phyloP scores from a whole-genome alignment of 2,329 filamentous ascomycete species.

The Beauveria medogensis region DNA sequence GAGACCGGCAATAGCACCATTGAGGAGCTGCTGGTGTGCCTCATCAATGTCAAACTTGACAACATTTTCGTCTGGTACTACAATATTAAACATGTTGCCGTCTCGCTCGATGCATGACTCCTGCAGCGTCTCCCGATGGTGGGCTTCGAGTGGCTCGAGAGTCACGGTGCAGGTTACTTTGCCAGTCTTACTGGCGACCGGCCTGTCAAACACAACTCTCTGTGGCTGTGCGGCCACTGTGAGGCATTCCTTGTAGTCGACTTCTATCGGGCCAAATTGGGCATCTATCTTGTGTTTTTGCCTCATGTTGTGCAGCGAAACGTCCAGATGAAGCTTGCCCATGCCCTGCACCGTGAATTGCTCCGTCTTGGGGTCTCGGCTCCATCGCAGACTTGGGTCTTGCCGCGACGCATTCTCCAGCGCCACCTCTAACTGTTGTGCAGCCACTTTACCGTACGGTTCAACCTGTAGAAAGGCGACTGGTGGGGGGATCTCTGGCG shows the following conservation, averaged over 20 bases:
- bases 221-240: constrained; percentile 48
- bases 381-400: constrained; percentile 85
- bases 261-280: constrained; percentile 83
- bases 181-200: constrained; percentile 70
- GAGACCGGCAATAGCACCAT: constrained; percentile 75
- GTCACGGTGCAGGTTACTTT: constrained; percentile 67
- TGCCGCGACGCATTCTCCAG: constrained; percentile 76
- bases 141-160: constrained; percentile 52
- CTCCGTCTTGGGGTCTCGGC: constrained; percentile 78
- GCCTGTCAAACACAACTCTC: constrained; percentile 63
- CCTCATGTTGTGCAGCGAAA: constrained; percentile 79
- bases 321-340: constrained; percentile 92
- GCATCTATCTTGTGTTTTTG: constrained; percentile 83
- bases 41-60: constrained; percentile 42
- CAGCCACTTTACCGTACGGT: constrained; percentile 65
- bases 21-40: constrained; percentile 56
- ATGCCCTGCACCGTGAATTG: constrained; percentile 92
- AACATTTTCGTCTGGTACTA: constrained; percentile 39
- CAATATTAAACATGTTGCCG: constrained; percentile 60
- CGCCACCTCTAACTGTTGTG: constrained; percentile 69
- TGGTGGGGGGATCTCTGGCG: constrained; percentile 82
- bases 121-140: constrained; percentile 29
- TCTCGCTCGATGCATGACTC: constrained; percentile 47
- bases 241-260: constrained; percentile 86
- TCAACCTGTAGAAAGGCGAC: constrained; percentile 97